Conservation (phyloP, 164 flowering plant species). For the Vitis riparia region DNA sequence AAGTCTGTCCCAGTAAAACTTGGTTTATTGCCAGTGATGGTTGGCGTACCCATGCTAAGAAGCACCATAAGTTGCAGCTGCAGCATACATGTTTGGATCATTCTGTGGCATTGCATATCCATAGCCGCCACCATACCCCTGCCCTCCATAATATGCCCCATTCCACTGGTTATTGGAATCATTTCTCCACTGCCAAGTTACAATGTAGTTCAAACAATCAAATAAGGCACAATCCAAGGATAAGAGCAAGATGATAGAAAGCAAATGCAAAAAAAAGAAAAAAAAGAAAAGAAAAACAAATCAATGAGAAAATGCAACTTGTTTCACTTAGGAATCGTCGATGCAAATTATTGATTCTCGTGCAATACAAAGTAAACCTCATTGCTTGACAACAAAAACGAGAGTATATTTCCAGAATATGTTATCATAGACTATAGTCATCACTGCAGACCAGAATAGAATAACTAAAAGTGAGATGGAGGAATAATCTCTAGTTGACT, state of each 20-base stretch:
- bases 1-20: slow-evolving; percentile 11
- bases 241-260: background rate
- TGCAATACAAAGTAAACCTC: no score
- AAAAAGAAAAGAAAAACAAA: background rate
- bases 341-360: no score
- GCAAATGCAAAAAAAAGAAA: background rate
- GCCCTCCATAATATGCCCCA: slow-evolving; percentile 44
- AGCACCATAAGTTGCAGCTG: slow-evolving; percentile 42
- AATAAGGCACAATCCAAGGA: no score
- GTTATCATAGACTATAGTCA: no score
- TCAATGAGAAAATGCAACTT: background rate
- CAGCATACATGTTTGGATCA: slow-evolving; percentile 39
- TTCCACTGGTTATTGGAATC: slow-evolving; percentile 50
- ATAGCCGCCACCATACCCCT: slow-evolving; percentile 33
- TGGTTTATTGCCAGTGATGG: slow-evolving; percentile 19
- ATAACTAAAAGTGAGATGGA: no score
- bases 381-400: no score
- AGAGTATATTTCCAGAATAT: no score
- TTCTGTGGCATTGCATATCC: slow-evolving; percentile 31
- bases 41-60: slow-evolving; percentile 26
- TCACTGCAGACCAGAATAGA: no score
- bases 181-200: slow-evolving; percentile 37
- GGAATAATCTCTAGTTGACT: no score
- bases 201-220: background rate
- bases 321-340: no score